Percentiles rank a stretch among this genome's conserved stretches.
These are phyloP conservation scores for Globisporangium mamillatum DNA, from an alignment of 352 stramenopile genomes.

Conservation along the genomic window DNA sequence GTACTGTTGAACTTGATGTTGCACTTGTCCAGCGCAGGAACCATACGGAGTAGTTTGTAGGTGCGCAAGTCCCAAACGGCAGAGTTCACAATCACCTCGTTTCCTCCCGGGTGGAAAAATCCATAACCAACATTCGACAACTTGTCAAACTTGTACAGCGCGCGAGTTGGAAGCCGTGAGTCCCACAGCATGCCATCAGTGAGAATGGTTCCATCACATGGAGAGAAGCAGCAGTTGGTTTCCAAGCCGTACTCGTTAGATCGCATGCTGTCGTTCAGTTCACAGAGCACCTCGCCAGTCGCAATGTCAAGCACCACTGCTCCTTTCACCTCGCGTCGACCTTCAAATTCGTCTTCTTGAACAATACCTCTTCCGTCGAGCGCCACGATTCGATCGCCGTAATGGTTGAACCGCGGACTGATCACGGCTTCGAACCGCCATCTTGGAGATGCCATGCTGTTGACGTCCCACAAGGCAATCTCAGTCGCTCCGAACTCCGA, in stretches of 20 bases:
- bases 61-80: conserved; percentile 89
- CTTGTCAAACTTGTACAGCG: conserved; percentile 90
- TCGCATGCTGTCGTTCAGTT: conserved; percentile 58
- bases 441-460: conserved; percentile 49
- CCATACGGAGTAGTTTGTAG: conserved; percentile 78
- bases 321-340: conserved; percentile 32
- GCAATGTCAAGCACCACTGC: conserved; percentile 70
- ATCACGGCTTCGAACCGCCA: conserved; percentile 65
- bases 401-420: conserved; percentile 74
- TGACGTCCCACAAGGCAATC: conserved; percentile 75
- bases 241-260: conserved; percentile 75
- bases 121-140: conserved; percentile 81
- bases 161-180: conserved; percentile 56
- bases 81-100: conserved; percentile 89
- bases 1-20: conserved; percentile 70
- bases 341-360: conserved; percentile 33
- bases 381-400: conserved; percentile 67
- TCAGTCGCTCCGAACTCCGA: conserved; percentile 51
- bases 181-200: conserved; percentile 86
- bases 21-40: conserved; percentile 86
- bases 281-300: conserved; percentile 54
- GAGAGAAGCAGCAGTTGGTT: conserved; percentile 80
- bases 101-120: conserved; percentile 85
- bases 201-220: conserved; percentile 67
- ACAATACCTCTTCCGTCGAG: conserved; percentile 47